phyloP scores from a whole-genome alignment of 352 stramenopile species.

The Pythium plurisporium region DNA sequence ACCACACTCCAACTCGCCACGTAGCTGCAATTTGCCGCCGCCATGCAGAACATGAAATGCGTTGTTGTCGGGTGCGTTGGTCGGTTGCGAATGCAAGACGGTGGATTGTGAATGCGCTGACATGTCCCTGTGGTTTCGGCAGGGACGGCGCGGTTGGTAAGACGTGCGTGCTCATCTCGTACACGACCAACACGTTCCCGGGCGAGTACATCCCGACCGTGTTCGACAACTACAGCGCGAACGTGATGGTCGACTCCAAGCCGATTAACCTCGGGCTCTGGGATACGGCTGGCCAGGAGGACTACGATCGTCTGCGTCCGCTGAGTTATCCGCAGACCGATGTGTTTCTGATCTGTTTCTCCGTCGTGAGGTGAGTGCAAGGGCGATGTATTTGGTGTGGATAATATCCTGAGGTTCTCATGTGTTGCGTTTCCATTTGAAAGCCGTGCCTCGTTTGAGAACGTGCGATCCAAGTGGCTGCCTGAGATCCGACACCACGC shows the following conservation, averaged over 20 bases:
- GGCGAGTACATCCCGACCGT: slow-evolving; percentile 96
- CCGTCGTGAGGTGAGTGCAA: slow-evolving; percentile 84
- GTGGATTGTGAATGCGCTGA: background rate
- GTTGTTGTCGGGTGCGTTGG: slow-evolving; percentile 81
- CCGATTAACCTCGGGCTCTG: slow-evolving; percentile 96
- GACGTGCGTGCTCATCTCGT: slow-evolving; percentile 96
- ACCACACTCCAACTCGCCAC: slow-evolving; percentile 15
- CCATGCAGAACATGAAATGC: slow-evolving; percentile 96
- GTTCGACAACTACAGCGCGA: slow-evolving; percentile 93
- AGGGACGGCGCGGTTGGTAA: slow-evolving; percentile 96
- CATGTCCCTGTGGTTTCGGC: background rate
- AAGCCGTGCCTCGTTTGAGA: slow-evolving; percentile 93
- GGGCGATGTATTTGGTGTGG: no score
- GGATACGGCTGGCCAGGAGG: slow-evolving; percentile 96
- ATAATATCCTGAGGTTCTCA: no score
- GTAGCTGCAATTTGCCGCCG: slow-evolving; percentile 10
- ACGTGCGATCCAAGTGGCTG: slow-evolving; percentile 94
- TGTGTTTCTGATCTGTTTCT: slow-evolving; percentile 96
- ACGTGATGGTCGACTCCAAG: slow-evolving; percentile 92
- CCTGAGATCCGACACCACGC: slow-evolving; percentile 88
- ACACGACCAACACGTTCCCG: slow-evolving; percentile 96
- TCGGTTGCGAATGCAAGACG: background rate
- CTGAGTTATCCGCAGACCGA: slow-evolving; percentile 96
- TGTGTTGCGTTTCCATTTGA: no score
- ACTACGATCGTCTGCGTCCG: slow-evolving; percentile 95